phyloP scores from a whole-genome alignment of 106 monocot species.

The Agapanthus africanus region DNA sequence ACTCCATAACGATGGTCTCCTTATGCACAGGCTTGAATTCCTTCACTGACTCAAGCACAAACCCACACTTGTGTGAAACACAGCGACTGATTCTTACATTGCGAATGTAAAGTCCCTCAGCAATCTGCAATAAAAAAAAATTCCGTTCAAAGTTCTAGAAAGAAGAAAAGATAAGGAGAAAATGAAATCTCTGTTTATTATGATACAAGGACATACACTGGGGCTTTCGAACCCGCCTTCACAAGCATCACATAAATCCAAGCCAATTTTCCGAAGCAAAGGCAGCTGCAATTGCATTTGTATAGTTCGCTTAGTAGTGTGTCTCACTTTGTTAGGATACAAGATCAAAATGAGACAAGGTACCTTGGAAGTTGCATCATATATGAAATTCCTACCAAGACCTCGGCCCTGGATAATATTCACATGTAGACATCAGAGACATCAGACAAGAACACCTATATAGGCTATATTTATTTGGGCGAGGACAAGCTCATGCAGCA shows the following conservation, averaged over 20 bases:
- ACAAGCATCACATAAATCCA: conserved; percentile 70
- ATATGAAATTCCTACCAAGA: conserved; percentile 40
- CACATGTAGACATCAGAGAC: background rate
- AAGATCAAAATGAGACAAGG: background rate
- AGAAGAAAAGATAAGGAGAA: background rate
- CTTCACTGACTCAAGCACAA: conserved; percentile 17
- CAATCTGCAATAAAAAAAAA: conserved; percentile 22
- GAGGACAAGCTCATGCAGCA: background rate
- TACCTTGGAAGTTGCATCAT: conserved; percentile 49
- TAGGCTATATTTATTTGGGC: background rate
- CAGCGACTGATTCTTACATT: conserved; percentile 57
- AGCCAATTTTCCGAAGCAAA: conserved; percentile 39
- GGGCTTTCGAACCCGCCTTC: conserved; percentile 63
- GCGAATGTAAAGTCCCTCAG: conserved; percentile 27
- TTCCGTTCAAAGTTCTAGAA: background rate
- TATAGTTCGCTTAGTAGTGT: background rate
- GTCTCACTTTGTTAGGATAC: background rate
- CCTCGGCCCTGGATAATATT: conserved; percentile 42
- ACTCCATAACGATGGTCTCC: conserved; percentile 58
- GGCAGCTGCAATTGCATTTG: conserved; percentile 42
- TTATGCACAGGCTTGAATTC: conserved; percentile 37
- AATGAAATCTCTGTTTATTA: background rate
- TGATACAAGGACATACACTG: conserved; percentile 27
- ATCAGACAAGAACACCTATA: background rate
- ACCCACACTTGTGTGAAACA: conserved; percentile 29